Base-by-base conservation (phyloP, 2,329 filamentous ascomycete genomes). In the Fusarium tanahbumbuense region DNA sequence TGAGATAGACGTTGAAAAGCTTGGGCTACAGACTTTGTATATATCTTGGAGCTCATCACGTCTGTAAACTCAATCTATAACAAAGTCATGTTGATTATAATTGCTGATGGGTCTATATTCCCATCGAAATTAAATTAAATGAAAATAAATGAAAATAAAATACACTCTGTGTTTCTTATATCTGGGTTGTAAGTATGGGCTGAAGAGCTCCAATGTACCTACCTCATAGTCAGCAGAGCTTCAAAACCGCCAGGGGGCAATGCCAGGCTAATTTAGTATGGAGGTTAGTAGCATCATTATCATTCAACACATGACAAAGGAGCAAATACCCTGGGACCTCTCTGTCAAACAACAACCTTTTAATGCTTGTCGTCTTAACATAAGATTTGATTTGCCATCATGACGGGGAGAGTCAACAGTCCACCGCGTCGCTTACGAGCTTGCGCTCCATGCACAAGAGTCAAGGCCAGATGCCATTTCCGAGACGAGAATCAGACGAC, bases 381-480 rank as follows among this genome's bases (percentile, higher is more conserved):
- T 16, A 20, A 23, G 18, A 23, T 34, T n/a, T 20, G 22, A 27
- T 52, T 13, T 13, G 18, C 47, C 16, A 8, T 20, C 28, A 74
- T 74, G 72, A 27, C 20, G 16, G 56, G 56, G 37, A 68, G 71
- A 64, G 57, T 64, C 23, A 20, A 65, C 18, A 79, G 77, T 47
- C 77, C 76, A 7, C 75, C 65, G 18, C 76, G 77, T 9, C 72
- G 77, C 50, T 66, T 73, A 25, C 73, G 78, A 52, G 77, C 77
- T 12, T 79, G 78, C 40, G 70, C 68, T n/a, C 64, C 73, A 37
- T 79, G 78, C 57, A 68, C 70, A 28, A 72, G 67, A 55, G 70
- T 67, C 23, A 79, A 76, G 56, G 72, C 76, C n/a, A 71, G 69
- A 49, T 79, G 78, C 40, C 60, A 73, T 58, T 79, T 79, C 42